Percentiles rank a stretch among this genome's conserved stretches.
Conservation (phyloP, 2,329 filamentous ascomycete species). For the Sphaceloma murrayae region DNA sequence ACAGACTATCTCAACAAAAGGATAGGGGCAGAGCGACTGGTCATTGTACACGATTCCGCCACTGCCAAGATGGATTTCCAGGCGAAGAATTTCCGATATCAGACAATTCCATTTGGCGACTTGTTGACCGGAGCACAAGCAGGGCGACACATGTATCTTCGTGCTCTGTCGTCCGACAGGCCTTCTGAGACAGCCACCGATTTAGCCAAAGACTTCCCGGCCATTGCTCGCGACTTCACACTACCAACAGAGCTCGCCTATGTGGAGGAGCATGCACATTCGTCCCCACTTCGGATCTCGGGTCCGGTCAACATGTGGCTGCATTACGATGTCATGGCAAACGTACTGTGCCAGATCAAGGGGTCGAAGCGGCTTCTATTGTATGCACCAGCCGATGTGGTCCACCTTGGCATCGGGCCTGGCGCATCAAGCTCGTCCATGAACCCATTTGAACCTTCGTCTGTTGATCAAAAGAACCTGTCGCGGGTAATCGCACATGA, state of each 20-base stretch:
- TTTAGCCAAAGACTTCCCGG: conserved; percentile 61
- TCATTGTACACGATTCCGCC: conserved; percentile 63
- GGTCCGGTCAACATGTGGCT: conserved; percentile 80
- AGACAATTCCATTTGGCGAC: conserved; percentile 54
- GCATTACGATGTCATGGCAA: conserved; percentile 86
- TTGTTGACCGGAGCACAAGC: conserved; percentile 54
- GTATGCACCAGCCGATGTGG: conserved; percentile 69
- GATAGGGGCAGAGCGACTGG: conserved; percentile 53
- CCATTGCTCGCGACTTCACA: conserved; percentile 57
- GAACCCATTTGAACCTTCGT: conserved; percentile 49
- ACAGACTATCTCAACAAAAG: conserved; percentile 55
- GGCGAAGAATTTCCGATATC: conserved; percentile 72
- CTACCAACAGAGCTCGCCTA: conserved; percentile 53
- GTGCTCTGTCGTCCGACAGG: conserved; percentile 60
- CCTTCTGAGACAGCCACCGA: conserved; percentile 62
- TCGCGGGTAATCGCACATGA: conserved; percentile 54
- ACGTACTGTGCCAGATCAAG: conserved; percentile 69
- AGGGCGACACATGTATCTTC: conserved; percentile 63
- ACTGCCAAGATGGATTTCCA: conserved; percentile 67
- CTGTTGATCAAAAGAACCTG: conserved; percentile 22
- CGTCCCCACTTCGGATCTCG: conserved; percentile 69
- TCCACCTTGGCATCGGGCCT: conserved; percentile 58
- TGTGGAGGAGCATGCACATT: conserved; percentile 58
- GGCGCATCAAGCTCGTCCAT: conserved; percentile 73
- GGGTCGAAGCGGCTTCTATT: conserved; percentile 66